A percentile compares a stretch with the other conserved stretches of the same genome.
phyloP scores from a whole-genome alignment of 352 stramenopile genomes.

The Aphanomyces euteiches region DNA sequence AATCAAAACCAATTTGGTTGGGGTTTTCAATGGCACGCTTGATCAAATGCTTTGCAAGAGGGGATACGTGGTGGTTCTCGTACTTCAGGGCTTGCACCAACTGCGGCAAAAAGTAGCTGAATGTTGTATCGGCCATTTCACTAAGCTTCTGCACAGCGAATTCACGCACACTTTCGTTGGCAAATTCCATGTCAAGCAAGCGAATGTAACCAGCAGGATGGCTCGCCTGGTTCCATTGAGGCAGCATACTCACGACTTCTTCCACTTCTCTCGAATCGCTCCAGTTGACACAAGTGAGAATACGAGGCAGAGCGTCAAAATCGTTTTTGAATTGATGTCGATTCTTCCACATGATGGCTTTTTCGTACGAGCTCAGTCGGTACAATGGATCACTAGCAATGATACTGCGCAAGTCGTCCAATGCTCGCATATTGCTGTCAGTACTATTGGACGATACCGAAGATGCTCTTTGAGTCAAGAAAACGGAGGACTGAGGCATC shows the following conservation, averaged over 20 bases:
- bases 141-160: conserved; percentile 79
- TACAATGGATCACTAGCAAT: conserved; percentile 80
- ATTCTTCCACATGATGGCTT: conserved; percentile 77
- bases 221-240: conserved; percentile 62
- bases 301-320: conserved; percentile 57
- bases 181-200: conserved; percentile 77
- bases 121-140: conserved; percentile 82
- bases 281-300: conserved; percentile 84
- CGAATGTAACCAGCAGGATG: conserved; percentile 79
- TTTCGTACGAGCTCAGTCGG: conserved; percentile 76
- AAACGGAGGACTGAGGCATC: conserved; percentile 24
- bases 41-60: conserved; percentile 75
- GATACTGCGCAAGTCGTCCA: conserved; percentile 62
- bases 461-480: conserved; percentile 38
- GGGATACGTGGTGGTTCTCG: conserved; percentile 80
- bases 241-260: conserved; percentile 63
- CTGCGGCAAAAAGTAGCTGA: conserved; percentile 86
- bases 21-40: conserved; percentile 85
- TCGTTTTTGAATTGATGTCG: conserved; percentile 79
- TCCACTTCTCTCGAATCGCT: conserved; percentile 66
- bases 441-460: conserved; percentile 39
- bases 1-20: conserved; percentile 85
- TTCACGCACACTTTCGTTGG: conserved; percentile 61
- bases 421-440: conserved; percentile 43
- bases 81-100: conserved; percentile 89